phyloP scores from a whole-genome alignment of 441 rosid species.

The Pelargonium cotyledonis region DNA sequence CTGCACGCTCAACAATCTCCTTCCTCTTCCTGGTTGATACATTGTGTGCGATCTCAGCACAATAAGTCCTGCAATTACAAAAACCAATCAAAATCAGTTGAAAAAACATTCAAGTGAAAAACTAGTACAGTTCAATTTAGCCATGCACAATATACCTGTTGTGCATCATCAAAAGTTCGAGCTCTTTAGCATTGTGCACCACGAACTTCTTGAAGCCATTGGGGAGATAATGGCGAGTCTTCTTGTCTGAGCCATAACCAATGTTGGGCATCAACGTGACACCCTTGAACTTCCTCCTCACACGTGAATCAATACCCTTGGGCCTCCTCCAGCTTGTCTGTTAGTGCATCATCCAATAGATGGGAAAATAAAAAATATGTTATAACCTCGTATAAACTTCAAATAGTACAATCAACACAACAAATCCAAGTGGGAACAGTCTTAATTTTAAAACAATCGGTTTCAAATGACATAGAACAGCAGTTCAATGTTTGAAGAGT shows the following conservation, averaged over 20 bases:
- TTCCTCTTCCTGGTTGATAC: slow-evolving; percentile 12
- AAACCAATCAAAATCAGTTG: too few species aligned
- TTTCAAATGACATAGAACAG: too few species aligned
- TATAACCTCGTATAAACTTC: too few species aligned
- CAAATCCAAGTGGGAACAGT: too few species aligned
- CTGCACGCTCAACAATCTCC: slow-evolving; percentile 24
- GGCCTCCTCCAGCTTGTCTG: slow-evolving; percentile 24
- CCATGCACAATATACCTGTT: background rate
- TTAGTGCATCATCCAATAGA: background rate
- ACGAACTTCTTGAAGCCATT: slow-evolving; percentile 25
- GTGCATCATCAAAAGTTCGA: slow-evolving; percentile 18
- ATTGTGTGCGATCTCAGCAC: slow-evolving; percentile 11
- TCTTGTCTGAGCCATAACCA: slow-evolving; percentile 22
- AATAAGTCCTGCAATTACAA: slow-evolving; percentile 15
- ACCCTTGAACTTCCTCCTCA: slow-evolving; percentile 23
- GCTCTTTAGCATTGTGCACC: slow-evolving; percentile 17
- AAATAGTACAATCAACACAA: too few species aligned
- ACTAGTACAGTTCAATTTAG: too few species aligned
- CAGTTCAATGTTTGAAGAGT: too few species aligned
- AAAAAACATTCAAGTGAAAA: too few species aligned
- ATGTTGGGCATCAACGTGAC: slow-evolving; percentile 20
- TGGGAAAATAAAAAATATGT: too few species aligned
- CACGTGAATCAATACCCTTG: slow-evolving; percentile 20
- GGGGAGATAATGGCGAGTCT: slow-evolving; percentile 22
- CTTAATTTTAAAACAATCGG: too few species aligned